Percentiles rank a stretch among this genome's conserved stretches.
Conservation (phyloP, 164 flowering plant genomes). For the Macadamia tetraphylla region DNA sequence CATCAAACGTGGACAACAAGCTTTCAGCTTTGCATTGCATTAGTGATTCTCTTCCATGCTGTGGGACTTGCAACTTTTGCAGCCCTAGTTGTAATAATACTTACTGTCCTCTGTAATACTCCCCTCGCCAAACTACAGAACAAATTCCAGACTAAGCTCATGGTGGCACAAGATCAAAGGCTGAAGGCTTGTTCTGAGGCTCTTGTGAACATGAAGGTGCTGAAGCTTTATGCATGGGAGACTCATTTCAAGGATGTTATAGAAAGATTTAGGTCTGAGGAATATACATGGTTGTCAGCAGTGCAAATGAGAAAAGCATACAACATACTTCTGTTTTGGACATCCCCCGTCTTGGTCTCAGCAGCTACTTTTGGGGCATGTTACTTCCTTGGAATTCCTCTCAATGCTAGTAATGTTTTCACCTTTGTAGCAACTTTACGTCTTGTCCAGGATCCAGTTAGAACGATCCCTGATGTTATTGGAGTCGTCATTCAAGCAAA, state of each 20-base stretch:
- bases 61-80: conserved; percentile 59
- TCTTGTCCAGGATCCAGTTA: conserved; percentile 63
- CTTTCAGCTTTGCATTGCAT: conserved; percentile 50
- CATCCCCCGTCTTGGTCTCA: conserved; percentile 59
- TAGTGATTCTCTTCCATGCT: conserved; percentile 39
- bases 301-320: conserved; percentile 43
- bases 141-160: conserved; percentile 47
- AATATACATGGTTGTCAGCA: conserved; percentile 48
- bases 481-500: conserved; percentile 51
- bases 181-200: conserved; percentile 53
- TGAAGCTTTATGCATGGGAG: conserved; percentile 78
- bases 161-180: conserved; percentile 56
- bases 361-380: conserved; percentile 62
- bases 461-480: conserved; percentile 51
- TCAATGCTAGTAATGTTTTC: conserved; percentile 62
- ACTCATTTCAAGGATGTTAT: conserved; percentile 48
- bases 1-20: conserved; percentile 66
- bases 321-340: conserved; percentile 51
- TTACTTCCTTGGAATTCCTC: conserved; percentile 45
- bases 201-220: conserved; percentile 52
- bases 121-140: conserved; percentile 65
- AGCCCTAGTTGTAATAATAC: conserved; percentile 40
- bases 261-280: conserved; percentile 38
- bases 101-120: conserved; percentile 48
- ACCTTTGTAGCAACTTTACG: conserved; percentile 75